Evolutionary conservation across 768 basidiomycete genomes (phyloP), one percentile per base, ranked within the genome.

Genomic region (Mycena venus): DNA sequence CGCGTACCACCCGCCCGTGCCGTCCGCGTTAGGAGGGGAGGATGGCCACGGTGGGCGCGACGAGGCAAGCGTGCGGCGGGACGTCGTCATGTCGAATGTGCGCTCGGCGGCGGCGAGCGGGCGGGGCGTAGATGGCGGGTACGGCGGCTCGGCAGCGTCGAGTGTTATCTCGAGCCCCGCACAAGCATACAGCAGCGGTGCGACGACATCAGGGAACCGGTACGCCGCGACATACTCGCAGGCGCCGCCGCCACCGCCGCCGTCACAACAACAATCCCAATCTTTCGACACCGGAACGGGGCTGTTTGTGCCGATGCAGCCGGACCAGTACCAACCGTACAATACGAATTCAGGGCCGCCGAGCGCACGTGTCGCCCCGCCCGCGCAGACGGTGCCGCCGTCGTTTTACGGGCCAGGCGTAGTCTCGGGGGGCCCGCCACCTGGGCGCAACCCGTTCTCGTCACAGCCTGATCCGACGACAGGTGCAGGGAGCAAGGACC

Each of bases 11-110:
- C 90, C 92, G 17, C 88, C 49, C 11, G 23, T 10, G 36, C 36
- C 36, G 36, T 38, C 36, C 11, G 36, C 11, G 36, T 15, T 38
- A 15, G 36, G 92, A 38, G 93, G 93, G 29, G 91, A 92, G n/a
- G n/a, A n/a, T n/a, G n/a, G n/a, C n/a, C n/a, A n/a, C n/a, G n/a
- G n/a, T n/a, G n/a, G n/a, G 25, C 68, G 75, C 36, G 76, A 74
- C 55, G 75, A 75, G 49, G 67, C 76, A 36, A 74, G 64, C 44
- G 73, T 62, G 23, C 87, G 94, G 78, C 85, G 93, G 56, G 94
- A 96, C 73, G 92, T 90, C n/a, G 92, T 95, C 42, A 91, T 96
- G 90, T 94, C 94, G 27, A 94, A 91, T 82, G 92, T 94, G 60
- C 89, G 95, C 44, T 86, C 87, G 23, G 91, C 91, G 31, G 93